These are phyloP conservation scores for Sugiyamaella americana DNA, from an alignment of 805 yeast species.

Conservation along the genomic window DNA sequence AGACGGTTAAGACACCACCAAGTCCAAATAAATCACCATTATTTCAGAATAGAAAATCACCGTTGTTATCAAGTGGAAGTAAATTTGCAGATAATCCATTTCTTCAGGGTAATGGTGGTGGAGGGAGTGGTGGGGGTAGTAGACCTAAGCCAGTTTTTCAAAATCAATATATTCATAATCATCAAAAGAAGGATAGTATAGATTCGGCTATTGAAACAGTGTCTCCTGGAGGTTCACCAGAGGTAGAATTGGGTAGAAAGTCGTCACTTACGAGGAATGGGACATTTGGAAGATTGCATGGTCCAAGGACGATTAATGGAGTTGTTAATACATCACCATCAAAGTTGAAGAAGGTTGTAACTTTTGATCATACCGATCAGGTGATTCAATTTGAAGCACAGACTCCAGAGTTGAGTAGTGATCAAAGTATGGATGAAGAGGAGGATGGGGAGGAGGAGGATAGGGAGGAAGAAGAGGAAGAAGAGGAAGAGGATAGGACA, in stretches of 20 bases:
- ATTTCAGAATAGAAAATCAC: conserved; percentile 1
- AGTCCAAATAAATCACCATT: conserved; percentile 10
- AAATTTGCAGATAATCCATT: conserved; percentile 10
- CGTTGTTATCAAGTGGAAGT: background rate
- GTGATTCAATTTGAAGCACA: conserved; percentile 23
- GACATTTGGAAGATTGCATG: conserved; percentile 13
- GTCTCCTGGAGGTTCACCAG: background rate
- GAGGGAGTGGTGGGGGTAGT: background rate
- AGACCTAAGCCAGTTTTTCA: background rate
- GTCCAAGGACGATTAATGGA: conserved; percentile 15
- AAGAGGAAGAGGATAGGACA: conserved; percentile 16
- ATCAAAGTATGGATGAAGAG: conserved; percentile 8
- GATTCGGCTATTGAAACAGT: background rate
- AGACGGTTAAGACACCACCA: conserved; percentile 10
- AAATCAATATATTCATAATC: background rate
- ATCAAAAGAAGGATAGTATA: too few relatives aligned
- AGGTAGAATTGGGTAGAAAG: conserved; percentile 8
- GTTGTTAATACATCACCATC: conserved; percentile 7
- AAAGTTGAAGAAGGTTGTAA: conserved; percentile 22
- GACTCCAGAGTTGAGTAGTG: conserved; percentile 21
- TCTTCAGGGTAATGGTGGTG: conserved; percentile 3
- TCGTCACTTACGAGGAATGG: conserved; percentile 18
- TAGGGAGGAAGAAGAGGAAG: conserved; percentile 15
- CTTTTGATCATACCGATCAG: conserved; percentile 21
- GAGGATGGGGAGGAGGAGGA: conserved; percentile 13